phyloP scores from a whole-genome alignment of 495 filamentous ascomycete genomes.

The Xylaria intraflava region DNA sequence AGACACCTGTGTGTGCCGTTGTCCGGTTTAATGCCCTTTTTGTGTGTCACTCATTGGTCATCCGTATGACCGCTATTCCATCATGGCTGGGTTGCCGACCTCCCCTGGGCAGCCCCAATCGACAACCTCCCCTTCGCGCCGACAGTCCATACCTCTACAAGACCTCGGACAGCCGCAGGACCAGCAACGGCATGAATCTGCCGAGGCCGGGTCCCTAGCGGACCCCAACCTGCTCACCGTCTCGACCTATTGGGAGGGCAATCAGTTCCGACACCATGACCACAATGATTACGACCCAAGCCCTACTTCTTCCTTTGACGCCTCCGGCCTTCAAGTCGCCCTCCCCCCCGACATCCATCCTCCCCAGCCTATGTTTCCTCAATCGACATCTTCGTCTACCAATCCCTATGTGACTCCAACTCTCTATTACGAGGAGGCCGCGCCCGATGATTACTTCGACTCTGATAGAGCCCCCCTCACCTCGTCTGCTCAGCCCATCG shows the following conservation, averaged over 20 bases:
- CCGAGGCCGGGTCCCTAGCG: conserved; percentile 21
- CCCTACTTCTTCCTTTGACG: conserved; percentile 38
- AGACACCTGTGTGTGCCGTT: background rate
- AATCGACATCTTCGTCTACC: conserved; percentile 22
- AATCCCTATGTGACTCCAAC: conserved; percentile 34
- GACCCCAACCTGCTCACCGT: conserved; percentile 35
- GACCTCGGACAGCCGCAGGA: conserved; percentile 63
- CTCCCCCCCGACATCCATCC: conserved; percentile 40
- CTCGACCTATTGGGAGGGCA: conserved; percentile 43
- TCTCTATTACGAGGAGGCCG: conserved; percentile 46
- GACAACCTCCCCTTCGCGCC: conserved; percentile 32
- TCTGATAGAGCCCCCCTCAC: conserved; percentile 66
- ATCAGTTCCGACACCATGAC: conserved; percentile 24
- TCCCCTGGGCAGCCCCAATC: conserved; percentile 27
- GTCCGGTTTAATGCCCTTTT: background rate
- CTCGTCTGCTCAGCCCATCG: conserved; percentile 56
- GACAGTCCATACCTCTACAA: conserved; percentile 76
- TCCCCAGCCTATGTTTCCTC: conserved; percentile 6
- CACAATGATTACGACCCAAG: conserved; percentile 25
- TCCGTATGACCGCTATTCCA: conserved; percentile 21
- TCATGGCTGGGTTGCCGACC: conserved; percentile 24
- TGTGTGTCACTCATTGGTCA: conserved; percentile 7
- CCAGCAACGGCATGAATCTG: conserved; percentile 30
- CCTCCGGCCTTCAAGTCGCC: conserved; percentile 41
- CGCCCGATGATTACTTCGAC: conserved; percentile 56